Conservation (phyloP, 2,329 filamentous ascomycete species). For the Penicillium sp. region DNA sequence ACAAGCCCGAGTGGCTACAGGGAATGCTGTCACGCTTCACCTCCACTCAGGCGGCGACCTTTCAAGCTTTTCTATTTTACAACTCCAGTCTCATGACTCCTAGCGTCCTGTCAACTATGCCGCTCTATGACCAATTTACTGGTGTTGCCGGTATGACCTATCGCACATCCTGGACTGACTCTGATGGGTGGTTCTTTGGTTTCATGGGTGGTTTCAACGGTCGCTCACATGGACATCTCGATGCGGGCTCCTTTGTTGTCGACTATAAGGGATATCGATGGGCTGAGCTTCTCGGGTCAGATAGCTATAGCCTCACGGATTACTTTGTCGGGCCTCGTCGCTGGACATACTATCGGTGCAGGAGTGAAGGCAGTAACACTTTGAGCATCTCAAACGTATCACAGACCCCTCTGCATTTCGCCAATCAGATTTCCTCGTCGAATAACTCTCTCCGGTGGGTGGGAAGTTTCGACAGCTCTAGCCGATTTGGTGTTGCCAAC, state of each 20-base stretch:
- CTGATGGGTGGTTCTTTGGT: constrained; percentile 2
- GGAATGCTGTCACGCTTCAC: constrained; percentile 3
- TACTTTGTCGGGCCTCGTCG: constrained; percentile 1
- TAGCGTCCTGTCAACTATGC: background rate
- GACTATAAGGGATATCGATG: constrained; percentile 7
- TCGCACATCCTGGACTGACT: constrained; percentile 2
- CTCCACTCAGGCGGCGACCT: constrained; percentile 1
- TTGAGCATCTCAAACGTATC: background rate
- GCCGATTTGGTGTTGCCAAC: constrained; percentile 6
- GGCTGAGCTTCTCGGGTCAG: constrained; percentile 2
- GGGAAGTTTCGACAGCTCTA: constrained; percentile 2
- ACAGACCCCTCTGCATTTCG: constrained; percentile 2
- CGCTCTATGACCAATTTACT: background rate
- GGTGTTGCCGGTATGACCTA: constrained; percentile 3
- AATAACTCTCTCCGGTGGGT: constrained; percentile 3
- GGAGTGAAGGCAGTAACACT: constrained; percentile 1
- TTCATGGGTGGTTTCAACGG: constrained; percentile 5
- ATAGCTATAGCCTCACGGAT: constrained; percentile 3
- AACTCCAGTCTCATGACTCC: background rate
- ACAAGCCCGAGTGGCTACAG: constrained; percentile 2
- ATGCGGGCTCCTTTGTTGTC: constrained; percentile 3
- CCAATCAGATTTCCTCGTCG: constrained; percentile 3
- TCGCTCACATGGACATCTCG: constrained; percentile 3
- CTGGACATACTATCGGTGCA: constrained; percentile 6
- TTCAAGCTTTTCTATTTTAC: constrained; percentile 6